Conservation (phyloP, 495 filamentous ascomycete genomes). For the Aspergillus avenaceus region DNA sequence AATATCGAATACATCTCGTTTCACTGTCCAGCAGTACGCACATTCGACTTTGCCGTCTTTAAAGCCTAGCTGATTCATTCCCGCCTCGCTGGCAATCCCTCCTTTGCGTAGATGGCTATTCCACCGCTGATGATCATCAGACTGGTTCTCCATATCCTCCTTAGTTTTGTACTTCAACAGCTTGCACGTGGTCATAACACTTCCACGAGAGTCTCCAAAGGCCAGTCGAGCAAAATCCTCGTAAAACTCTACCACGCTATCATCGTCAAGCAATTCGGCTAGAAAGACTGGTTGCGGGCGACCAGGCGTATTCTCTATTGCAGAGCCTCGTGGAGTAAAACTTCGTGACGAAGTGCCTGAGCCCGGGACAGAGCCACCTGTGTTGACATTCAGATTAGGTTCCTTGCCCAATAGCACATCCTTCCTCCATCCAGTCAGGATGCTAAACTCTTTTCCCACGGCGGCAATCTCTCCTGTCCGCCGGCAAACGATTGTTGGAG, state of each 20-base stretch:
- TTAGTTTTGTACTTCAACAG: constrained; percentile 86
- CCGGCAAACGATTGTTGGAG: constrained; percentile 86
- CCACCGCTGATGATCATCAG: constrained; percentile 43
- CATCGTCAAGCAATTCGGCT: constrained; percentile 88
- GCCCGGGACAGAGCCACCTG: constrained; percentile 36
- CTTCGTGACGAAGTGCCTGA: constrained; percentile 39
- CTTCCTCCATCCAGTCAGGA: constrained; percentile 91
- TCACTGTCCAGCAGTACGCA: constrained; percentile 93
- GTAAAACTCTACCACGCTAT: constrained; percentile 90
- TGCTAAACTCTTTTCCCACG: constrained; percentile 90
- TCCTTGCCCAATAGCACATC: constrained; percentile 86
- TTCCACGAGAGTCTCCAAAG: constrained; percentile 82
- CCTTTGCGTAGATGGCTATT: constrained; percentile 44
- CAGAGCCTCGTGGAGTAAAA: constrained; percentile 45
- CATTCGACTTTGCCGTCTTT: constrained; percentile 91
- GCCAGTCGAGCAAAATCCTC: constrained; percentile 91
- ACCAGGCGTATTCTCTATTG: constrained; percentile 21
- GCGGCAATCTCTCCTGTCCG: constrained; percentile 90
- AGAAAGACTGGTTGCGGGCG: constrained; percentile 76
- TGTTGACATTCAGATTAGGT: constrained; percentile 85
- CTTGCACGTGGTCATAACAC: constrained; percentile 76
- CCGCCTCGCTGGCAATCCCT: constrained; percentile 69
- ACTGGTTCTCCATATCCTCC: constrained; percentile 50
- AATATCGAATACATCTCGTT: constrained; percentile 95
- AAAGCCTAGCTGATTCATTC: constrained; percentile 67